Base-by-base conservation (phyloP, 139 green algal species). In the Auxenochlorella pyrenoidosa region DNA sequence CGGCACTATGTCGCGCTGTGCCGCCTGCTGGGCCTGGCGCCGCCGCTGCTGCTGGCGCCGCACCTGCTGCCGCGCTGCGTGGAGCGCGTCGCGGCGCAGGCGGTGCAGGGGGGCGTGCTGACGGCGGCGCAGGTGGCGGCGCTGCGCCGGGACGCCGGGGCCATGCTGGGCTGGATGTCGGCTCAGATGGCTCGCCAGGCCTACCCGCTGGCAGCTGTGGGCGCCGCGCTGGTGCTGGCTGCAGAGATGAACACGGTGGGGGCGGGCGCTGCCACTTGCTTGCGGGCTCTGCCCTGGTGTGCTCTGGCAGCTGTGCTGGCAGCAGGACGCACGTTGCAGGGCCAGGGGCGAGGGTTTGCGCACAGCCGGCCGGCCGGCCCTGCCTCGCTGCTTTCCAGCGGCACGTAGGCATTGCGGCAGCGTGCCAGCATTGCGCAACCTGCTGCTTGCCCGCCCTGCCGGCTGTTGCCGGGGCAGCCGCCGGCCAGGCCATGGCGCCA, bases 201-300 rank as follows among this genome's bases (percentile, higher is more conserved):
- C 38, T 43, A 60, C 30, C 80, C 80, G 8, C 44, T 85, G 63
- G 80, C 80, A 6, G 40, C 22, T 0, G 80, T 75, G 4, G 80
- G 80, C 15, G 41, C 63, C 30, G 80, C 80, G 8, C 43, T 85
- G 30, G 63, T 85, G 59, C 80, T 85, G 80, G 80, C 80, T 30
- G 80, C 40, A 10, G 80, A 85, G 13, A 85, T 85, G 80, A 85
- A 76, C 79, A 68, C 34, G 78, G 54, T 83, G 78, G 3, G 51
- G 43, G 70, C n/a, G 78, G n/a, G 44, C n/a, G 12, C 22, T n/a
- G 22, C n/a, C n/a, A n/a, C n/a, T n/a, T 30, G 22, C 16, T 68
- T 28, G 60, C 4, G 22, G n/a, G n/a, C n/a, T n/a, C n/a, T n/a
- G n/a, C n/a, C n/a, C n/a, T n/a, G n/a, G n/a, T n/a, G n/a, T n/a